A percentile compares a stretch with the other conserved stretches of the same genome.
Evolutionary conservation across 495 filamentous ascomycete species (phyloP).

Genomic region (Aspergillus kassunensis): DNA sequence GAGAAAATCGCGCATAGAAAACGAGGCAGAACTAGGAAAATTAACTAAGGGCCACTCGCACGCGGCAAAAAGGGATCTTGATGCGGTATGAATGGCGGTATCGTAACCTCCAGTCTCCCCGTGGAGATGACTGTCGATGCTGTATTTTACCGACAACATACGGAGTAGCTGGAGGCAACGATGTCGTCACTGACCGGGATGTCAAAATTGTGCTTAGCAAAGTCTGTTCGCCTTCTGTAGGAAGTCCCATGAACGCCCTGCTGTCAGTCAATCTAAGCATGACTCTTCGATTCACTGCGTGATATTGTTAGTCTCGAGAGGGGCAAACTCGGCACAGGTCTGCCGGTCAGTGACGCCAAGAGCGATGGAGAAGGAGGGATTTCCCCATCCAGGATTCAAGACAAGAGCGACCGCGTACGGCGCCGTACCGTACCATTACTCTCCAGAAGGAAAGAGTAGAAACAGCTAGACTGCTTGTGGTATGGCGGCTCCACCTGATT

Average conservation of each 20-base stretch:
- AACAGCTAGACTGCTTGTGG: conserved; percentile 15
- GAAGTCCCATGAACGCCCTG: not conserved
- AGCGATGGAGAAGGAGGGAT: conserved; percentile 12
- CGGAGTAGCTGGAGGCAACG: no score
- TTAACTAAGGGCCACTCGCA: conserved; percentile 26
- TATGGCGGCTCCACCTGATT: conserved; percentile 12
- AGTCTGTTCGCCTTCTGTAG: not conserved
- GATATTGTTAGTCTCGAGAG: no score
- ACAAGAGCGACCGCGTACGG: conserved; percentile 16
- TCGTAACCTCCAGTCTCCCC: conserved; percentile 28
- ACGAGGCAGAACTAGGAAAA: conserved; percentile 17
- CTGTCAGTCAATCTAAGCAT: no score
- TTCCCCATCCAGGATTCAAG: conserved; percentile 15
- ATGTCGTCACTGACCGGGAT: conserved; percentile 5
- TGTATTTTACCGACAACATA: conserved; percentile 7
- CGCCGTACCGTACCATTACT: conserved; percentile 14
- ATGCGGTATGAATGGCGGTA: conserved; percentile 22
- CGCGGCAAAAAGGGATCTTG: conserved; percentile 18
- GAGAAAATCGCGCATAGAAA: conserved; percentile 27
- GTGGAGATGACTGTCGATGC: conserved; percentile 3
- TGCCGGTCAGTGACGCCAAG: conserved; percentile 20
- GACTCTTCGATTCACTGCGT: no score
- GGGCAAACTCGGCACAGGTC: conserved; percentile 27
- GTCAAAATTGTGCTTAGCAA: not conserved
- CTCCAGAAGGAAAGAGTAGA: conserved; percentile 19